Conservation (phyloP, 768 basidiomycete genomes). For the Leccinum arenicola region DNA sequence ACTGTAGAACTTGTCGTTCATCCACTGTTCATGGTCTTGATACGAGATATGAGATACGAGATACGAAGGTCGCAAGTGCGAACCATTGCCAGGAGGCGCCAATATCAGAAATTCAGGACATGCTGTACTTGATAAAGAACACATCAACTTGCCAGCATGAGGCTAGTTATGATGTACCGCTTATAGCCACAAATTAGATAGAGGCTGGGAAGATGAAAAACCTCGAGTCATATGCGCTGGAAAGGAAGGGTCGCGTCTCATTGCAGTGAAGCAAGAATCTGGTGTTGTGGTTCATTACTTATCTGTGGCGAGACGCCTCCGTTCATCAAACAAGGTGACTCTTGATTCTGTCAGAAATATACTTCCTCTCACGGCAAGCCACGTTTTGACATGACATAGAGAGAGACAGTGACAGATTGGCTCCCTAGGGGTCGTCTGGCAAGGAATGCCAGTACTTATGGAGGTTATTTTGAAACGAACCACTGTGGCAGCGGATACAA, state of each 20-base stretch:
- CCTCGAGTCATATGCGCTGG: background rate
- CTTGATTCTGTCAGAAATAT: constrained; percentile 5
- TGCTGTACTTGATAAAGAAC: constrained; percentile 11
- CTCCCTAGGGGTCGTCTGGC: background rate
- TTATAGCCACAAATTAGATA: constrained; percentile 1
- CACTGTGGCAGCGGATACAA: background rate
- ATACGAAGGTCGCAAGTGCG: background rate
- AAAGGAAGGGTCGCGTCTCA: background rate
- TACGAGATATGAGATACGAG: background rate
- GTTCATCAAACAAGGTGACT: constrained; percentile 10
- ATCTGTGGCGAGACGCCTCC: constrained; percentile 15
- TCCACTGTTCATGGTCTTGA: background rate
- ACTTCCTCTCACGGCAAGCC: background rate
- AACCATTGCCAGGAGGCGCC: background rate
- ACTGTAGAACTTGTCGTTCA: constrained; percentile 2
- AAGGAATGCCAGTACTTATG: background rate
- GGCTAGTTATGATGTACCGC: background rate
- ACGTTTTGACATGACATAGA: background rate
- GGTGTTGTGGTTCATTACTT: background rate
- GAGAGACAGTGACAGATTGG: background rate
- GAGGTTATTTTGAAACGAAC: constrained; percentile 17
- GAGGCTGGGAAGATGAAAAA: background rate
- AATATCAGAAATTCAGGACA: constrained; percentile 4
- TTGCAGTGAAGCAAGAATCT: constrained; percentile 1
- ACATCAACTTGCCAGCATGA: background rate